These are phyloP conservation scores for Panicum hallii DNA, from an alignment of 202 grass and related monocot genomes.

Conservation along the genomic window DNA sequence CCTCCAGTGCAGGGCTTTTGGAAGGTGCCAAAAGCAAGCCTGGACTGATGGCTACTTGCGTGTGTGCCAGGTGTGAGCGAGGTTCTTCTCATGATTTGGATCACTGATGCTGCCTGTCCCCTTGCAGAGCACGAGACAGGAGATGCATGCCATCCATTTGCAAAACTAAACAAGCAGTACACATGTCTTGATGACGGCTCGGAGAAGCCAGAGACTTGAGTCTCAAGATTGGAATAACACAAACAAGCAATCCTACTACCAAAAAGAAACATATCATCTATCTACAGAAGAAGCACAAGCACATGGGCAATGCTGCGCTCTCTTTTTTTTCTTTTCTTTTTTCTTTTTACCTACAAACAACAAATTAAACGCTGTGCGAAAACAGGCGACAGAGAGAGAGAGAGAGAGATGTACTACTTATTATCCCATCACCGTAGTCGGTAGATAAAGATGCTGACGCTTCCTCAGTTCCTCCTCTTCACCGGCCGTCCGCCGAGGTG, in stretches of 20 bases:
- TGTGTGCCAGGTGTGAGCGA: neutral
- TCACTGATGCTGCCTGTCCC: conserved; percentile 33
- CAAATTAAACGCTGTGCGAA: neutral
- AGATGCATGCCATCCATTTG: conserved; percentile 46
- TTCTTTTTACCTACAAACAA: conserved; percentile 51
- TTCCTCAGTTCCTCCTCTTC: conserved; percentile 18
- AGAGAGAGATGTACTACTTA: conserved; percentile 45
- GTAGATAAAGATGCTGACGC: neutral
- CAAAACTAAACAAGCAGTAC: conserved; percentile 15
- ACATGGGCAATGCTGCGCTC: conserved; percentile 36
- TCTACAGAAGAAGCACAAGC: conserved; percentile 52
- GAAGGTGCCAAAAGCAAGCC: conserved; percentile 46
- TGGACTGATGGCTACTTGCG: conserved; percentile 21
- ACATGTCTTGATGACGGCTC: conserved; percentile 13
- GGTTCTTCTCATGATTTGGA: conserved; percentile 19
- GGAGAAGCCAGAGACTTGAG: conserved; percentile 52
- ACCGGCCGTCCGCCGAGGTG: conserved; percentile 84
- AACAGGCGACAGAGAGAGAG: neutral
- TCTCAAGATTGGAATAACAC: conserved; percentile 54
- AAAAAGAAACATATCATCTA: conserved; percentile 25
- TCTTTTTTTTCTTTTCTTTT: conserved; percentile 31
- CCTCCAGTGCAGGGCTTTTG: conserved; percentile 5
- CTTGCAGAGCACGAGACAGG: conserved; percentile 33
- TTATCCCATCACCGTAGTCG: neutral
- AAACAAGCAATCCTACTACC: conserved; percentile 32